These are phyloP conservation scores for Nothopassalora personata DNA, from an alignment of 2,329 filamentous ascomycete species.

Conservation along the genomic window DNA sequence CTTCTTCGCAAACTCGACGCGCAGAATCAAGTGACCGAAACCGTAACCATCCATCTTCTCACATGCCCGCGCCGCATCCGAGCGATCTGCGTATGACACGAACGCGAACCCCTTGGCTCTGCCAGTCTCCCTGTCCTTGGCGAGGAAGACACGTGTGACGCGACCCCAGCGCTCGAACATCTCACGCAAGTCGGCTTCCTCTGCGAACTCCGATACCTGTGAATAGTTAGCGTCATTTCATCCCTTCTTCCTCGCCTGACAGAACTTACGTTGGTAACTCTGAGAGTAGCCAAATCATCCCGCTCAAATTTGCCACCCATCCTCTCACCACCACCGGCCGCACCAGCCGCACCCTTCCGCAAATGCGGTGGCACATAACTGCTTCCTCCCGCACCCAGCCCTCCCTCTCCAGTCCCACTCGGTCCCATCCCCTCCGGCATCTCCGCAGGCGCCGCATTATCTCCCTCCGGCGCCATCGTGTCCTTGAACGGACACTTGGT, in stretches of 20 bases:
- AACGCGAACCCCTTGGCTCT: slow-evolving; percentile 98
- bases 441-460: slow-evolving; percentile 42
- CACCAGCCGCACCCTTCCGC: slow-evolving; percentile 61
- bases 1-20: slow-evolving; percentile 81
- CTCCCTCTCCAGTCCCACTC: slow-evolving; percentile 44
- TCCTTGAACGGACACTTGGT: slow-evolving; percentile 99
- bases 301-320: slow-evolving; percentile 94
- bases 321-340: slow-evolving; percentile 59
- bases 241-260: not conserved
- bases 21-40: slow-evolving; percentile 80
- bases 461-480: slow-evolving; percentile 82
- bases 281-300: slow-evolving; percentile 91
- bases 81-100: slow-evolving; percentile 88
- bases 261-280: slow-evolving; percentile 87
- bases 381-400: slow-evolving; percentile 55
- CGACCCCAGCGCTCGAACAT: slow-evolving; percentile 98
- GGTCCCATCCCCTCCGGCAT: slow-evolving; percentile 41
- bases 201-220: slow-evolving; percentile 92
- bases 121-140: slow-evolving; percentile 94
- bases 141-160: slow-evolving; percentile 94
- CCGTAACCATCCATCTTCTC: slow-evolving; percentile 96
- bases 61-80: slow-evolving; percentile 86
- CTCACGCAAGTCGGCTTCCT: slow-evolving; percentile 90
- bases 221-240: slow-evolving; percentile 14
- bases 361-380: slow-evolving; percentile 94